A percentile compares a stretch with the other conserved stretches of the same genome.
Evolutionary conservation across 2,329 filamentous ascomycete species (phyloP).

Genomic region (Domatiomyces catenatus): DNA sequence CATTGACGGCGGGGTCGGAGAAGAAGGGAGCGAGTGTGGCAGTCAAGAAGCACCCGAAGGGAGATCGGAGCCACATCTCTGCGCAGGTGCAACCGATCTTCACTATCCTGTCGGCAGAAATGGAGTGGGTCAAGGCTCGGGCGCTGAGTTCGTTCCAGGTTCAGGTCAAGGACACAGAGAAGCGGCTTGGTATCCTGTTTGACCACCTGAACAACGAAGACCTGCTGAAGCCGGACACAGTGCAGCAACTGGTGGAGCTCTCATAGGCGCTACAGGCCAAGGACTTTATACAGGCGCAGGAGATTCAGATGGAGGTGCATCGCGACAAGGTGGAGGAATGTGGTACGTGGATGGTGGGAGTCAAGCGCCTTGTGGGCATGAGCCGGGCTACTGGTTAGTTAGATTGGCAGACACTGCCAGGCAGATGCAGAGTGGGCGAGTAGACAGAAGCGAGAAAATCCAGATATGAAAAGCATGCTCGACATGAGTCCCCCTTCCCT

Average conservation of each 20-base stretch:
- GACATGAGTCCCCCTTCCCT: neutral
- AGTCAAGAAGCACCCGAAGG: constrained; percentile 51
- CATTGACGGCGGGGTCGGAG: constrained; percentile 36
- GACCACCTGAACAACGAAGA: constrained; percentile 96
- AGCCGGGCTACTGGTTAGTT: constrained; percentile 56
- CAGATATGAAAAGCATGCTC: neutral
- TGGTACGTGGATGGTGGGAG: constrained; percentile 73
- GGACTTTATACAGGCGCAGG: constrained; percentile 53
- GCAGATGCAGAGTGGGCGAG: too few species aligned
- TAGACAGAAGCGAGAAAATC: too few species aligned
- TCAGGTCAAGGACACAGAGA: constrained; percentile 87
- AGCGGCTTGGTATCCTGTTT: constrained; percentile 82
- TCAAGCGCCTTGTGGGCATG: constrained; percentile 66
- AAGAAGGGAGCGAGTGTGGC: constrained; percentile 34
- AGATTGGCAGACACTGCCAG: too few species aligned
- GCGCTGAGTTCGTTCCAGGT: constrained; percentile 71
- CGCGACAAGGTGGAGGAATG: constrained; percentile 65
- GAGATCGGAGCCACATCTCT: constrained; percentile 83
- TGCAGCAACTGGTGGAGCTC: constrained; percentile 33
- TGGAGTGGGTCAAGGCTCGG: constrained; percentile 72
- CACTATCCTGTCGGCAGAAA: constrained; percentile 65
- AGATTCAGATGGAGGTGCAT: constrained; percentile 60
- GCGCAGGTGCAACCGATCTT: constrained; percentile 59
- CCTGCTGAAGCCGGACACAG: constrained; percentile 60
- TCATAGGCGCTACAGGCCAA: constrained; percentile 51